Evolutionary conservation across 352 stramenopile species (phyloP).

Genomic region (Phytophthora macrochlamydospora): DNA sequence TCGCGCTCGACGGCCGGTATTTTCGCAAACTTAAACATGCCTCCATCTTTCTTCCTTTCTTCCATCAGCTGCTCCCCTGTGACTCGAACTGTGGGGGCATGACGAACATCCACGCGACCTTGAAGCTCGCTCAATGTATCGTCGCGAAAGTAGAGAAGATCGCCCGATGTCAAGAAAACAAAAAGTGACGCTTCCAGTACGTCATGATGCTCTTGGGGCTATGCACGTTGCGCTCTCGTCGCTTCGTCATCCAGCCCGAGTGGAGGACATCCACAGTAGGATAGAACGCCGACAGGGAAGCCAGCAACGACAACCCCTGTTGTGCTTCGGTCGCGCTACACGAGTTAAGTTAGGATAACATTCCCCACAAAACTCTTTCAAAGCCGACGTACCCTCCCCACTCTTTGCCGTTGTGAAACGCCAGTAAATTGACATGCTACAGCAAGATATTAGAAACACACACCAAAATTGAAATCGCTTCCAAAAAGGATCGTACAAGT

Average conservation of each 20-base stretch:
- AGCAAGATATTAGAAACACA: neutral
- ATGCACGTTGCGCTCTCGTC: slow-evolving; percentile 73
- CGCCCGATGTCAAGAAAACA: slow-evolving; percentile 71
- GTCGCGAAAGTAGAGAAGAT: slow-evolving; percentile 82
- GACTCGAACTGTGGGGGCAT: slow-evolving; percentile 79
- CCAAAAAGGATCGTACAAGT: slow-evolving; percentile 37
- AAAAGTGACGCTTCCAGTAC: slow-evolving; percentile 87
- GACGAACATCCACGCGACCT: slow-evolving; percentile 75
- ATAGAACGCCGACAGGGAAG: slow-evolving; percentile 80
- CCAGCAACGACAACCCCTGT: slow-evolving; percentile 77
- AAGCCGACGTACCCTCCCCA: slow-evolving; percentile 48
- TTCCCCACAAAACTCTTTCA: too few species aligned
- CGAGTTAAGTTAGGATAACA: too few species aligned
- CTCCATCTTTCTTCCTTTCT: slow-evolving; percentile 74
- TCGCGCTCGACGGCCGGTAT: slow-evolving; percentile 59
- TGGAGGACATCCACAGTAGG: slow-evolving; percentile 72
- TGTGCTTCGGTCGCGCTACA: slow-evolving; percentile 70
- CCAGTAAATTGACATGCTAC: slow-evolving; percentile 75
- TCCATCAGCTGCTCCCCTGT: slow-evolving; percentile 77
- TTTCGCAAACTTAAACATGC: slow-evolving; percentile 78
- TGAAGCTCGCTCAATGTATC: slow-evolving; percentile 74
- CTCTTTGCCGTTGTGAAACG: slow-evolving; percentile 77
- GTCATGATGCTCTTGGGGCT: slow-evolving; percentile 81
- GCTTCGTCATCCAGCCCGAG: slow-evolving; percentile 75
- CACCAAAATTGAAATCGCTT: neutral